Conservation (phyloP, 148 eudicot genomes). For the Camellia sinensis region DNA sequence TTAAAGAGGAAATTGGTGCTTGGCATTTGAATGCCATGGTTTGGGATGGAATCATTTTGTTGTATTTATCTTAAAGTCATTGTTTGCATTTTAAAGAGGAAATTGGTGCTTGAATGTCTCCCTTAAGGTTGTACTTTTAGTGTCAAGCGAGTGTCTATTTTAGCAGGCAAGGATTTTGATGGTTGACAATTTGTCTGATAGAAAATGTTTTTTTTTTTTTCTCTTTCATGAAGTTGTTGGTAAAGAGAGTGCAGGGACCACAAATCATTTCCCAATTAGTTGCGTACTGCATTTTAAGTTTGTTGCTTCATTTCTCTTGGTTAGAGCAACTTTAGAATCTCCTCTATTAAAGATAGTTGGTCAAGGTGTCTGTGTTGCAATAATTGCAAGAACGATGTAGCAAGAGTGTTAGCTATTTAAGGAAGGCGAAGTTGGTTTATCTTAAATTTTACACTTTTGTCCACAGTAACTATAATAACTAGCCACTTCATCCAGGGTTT, state of each 20-base stretch:
- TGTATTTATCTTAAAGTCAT: not conserved
- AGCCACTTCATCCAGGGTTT: not conserved
- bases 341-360: not conserved
- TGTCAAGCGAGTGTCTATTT: not conserved
- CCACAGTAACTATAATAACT: not conserved
- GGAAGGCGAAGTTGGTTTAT: too few species aligned
- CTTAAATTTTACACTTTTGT: too few species aligned
- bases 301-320: not conserved
- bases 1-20: slow-evolving; percentile 12
- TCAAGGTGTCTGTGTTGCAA: not conserved
- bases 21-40: not conserved
- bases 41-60: not conserved
- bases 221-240: not conserved
- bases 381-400: too few species aligned
- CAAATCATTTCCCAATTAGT: not conserved
- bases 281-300: not conserved
- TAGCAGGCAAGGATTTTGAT: not conserved
- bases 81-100: slow-evolving; percentile 6
- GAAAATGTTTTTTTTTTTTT: not conserved
- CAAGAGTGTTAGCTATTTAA: too few species aligned
- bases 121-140: not conserved
- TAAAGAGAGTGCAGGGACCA: not conserved
- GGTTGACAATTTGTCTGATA: not conserved
- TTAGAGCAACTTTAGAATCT: not conserved
- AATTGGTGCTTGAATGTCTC: not conserved